Conservation (phyloP, 139 green algal species). For the Penium margaritaceum region DNA sequence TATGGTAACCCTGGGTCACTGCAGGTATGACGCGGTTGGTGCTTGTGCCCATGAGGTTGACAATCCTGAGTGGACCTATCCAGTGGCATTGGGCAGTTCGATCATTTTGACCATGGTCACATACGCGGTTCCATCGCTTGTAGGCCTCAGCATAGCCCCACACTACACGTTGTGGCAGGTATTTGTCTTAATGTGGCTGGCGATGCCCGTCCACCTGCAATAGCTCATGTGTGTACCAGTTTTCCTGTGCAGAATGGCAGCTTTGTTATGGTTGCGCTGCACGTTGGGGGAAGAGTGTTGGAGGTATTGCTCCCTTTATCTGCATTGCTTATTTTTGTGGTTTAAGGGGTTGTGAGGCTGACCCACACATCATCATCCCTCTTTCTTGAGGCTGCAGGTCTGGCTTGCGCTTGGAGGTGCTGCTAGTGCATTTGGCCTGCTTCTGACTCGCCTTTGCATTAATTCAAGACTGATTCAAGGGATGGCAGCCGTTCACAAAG, state of each 20-base stretch:
- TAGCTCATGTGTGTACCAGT: no score
- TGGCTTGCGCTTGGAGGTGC: conserved; percentile 17
- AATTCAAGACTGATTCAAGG: conserved; percentile 28
- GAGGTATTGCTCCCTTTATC: conserved; percentile 9
- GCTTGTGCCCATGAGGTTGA: conserved; percentile 31
- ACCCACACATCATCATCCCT: no score
- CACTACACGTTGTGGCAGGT: conserved; percentile 24
- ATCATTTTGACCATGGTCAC: conserved; percentile 22
- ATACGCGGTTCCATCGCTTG: conserved; percentile 19
- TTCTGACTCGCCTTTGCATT: conserved; percentile 30
- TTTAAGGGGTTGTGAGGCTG: no score
- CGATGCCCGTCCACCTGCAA: no score
- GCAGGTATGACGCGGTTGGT: conserved; percentile 32
- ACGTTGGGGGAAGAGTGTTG: conserved; percentile 29
- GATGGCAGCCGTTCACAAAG: conserved; percentile 13
- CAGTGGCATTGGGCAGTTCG: conserved; percentile 13
- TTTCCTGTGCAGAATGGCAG: no score
- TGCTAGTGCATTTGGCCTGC: conserved; percentile 23
- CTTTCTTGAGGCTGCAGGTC: conserved; percentile 16
- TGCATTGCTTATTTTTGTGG: neutral
- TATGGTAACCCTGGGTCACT: neutral
- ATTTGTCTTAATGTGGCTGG: no score
- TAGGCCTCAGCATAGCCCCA: conserved; percentile 37
- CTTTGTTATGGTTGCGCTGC: conserved; percentile 30
- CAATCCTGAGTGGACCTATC: conserved; percentile 21